Evolutionary conservation across 495 filamentous ascomycete genomes (phyloP).

Genomic region (Hyaloscypha finlandica): DNA sequence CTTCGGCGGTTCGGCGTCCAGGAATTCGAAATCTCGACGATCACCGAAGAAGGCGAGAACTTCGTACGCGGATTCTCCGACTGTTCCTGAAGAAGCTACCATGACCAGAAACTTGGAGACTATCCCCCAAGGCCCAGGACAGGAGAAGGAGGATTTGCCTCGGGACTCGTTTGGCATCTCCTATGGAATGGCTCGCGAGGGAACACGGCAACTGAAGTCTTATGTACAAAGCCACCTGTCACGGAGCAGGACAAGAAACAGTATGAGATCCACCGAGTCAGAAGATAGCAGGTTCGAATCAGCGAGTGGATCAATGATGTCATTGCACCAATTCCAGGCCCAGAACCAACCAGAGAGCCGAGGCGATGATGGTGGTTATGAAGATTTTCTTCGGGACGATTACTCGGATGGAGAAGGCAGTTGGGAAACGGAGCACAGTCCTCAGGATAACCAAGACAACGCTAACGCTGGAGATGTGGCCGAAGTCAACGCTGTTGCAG

Average conservation of each 20-base stretch:
- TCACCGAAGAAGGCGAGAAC: constrained; percentile 20
- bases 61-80: constrained; percentile 21
- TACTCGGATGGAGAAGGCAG: constrained; percentile 19
- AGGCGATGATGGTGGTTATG: constrained; percentile 6
- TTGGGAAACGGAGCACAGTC: constrained; percentile 22
- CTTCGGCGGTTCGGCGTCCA: constrained; percentile 23
- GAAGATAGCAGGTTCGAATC: constrained; percentile 28
- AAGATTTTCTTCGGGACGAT: constrained; percentile 14
- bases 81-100: constrained; percentile 13
- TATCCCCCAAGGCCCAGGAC: not conserved
- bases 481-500: not conserved
- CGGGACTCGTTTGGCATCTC: constrained; percentile 23
- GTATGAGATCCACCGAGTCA: constrained; percentile 10
- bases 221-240: constrained; percentile 21
- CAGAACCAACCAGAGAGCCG: not conserved
- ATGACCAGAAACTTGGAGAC: not conserved
- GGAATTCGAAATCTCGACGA: constrained; percentile 25
- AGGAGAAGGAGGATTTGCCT: not conserved
- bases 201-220: constrained; percentile 25
- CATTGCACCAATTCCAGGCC: constrained; percentile 9
- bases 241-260: constrained; percentile 13
- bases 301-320: constrained; percentile 6
- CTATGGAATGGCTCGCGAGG: constrained; percentile 24
- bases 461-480: not conserved
- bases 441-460: constrained; percentile 14